These are phyloP conservation scores for Cercospora citrullina DNA, from an alignment of 2,329 filamentous ascomycete genomes.

Conservation along the genomic window DNA sequence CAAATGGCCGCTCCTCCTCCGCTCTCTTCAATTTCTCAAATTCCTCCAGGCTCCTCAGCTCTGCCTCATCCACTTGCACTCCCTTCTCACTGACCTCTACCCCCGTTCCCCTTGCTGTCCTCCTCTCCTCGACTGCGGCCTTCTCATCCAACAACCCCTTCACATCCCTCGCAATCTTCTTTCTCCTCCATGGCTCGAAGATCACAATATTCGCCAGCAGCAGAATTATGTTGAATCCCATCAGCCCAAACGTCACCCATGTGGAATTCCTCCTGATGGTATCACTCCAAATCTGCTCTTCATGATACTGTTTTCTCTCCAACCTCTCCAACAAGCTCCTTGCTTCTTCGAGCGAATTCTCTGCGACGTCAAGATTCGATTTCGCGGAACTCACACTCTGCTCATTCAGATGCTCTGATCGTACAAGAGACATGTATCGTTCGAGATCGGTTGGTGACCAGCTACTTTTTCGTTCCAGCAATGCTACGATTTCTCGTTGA, in stretches of 20 bases:
- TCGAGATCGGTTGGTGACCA: conserved; percentile 88
- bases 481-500: conserved; percentile 91
- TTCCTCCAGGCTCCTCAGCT: conserved; percentile 14
- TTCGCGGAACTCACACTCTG: conserved; percentile 74
- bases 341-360: conserved; percentile 76
- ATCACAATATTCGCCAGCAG: conserved; percentile 72
- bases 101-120: conserved; percentile 1
- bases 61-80: conserved; percentile 29
- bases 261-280: conserved; percentile 94
- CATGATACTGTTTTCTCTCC: conserved; percentile 90
- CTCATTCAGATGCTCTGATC: conserved; percentile 90
- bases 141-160: conserved; percentile 69
- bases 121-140: conserved; percentile 43
- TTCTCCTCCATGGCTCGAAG: conserved; percentile 84
- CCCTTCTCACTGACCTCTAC: conserved; percentile 21
- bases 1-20: conserved; percentile 7
- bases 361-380: conserved; percentile 70
- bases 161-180: conserved; percentile 76
- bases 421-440: conserved; percentile 88
- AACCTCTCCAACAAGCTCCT: conserved; percentile 73
- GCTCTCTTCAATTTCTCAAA: conserved; percentile 6
- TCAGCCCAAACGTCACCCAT: conserved; percentile 97
- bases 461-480: conserved; percentile 89
- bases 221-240: conserved; percentile 92
- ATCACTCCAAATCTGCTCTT: conserved; percentile 99